Evolutionary conservation across 1,284 basidiomycete species (phyloP).

Genomic region (Trametes versicolor): DNA sequence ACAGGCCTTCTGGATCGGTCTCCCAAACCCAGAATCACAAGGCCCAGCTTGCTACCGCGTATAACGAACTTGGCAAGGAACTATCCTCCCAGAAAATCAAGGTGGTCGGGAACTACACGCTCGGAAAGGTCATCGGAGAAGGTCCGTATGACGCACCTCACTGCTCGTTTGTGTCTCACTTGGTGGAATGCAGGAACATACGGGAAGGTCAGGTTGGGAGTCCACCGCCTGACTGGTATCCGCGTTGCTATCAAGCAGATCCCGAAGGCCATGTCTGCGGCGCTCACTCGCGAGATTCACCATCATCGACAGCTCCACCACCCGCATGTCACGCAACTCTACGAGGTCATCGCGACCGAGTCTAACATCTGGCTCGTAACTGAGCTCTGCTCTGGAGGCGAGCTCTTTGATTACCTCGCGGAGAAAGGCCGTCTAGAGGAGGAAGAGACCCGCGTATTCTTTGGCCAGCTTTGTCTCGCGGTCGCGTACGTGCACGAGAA

Average conservation of each 20-base stretch:
- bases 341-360: slow-evolving; percentile 98
- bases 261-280: slow-evolving; percentile 89
- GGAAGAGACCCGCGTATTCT: slow-evolving; percentile 85
- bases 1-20: slow-evolving; percentile 72
- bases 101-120: slow-evolving; percentile 95
- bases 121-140: slow-evolving; percentile 96
- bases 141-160: slow-evolving; percentile 61
- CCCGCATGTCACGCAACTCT: slow-evolving; percentile 94
- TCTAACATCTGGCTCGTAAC: slow-evolving; percentile 96
- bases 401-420: slow-evolving; percentile 96
- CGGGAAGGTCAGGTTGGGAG: slow-evolving; percentile 93
- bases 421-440: slow-evolving; percentile 92
- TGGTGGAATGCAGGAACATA: slow-evolving; percentile 72
- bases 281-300: slow-evolving; percentile 96
- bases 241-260: slow-evolving; percentile 98
- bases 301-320: slow-evolving; percentile 98
- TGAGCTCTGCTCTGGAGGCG: slow-evolving; percentile 96
- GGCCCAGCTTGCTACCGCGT: slow-evolving; percentile 92
- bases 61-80: slow-evolving; percentile 97
- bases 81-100: slow-evolving; percentile 89
- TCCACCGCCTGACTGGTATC: slow-evolving; percentile 88
- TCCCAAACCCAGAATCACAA: slow-evolving; percentile 74
- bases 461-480: slow-evolving; percentile 96
- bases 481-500: slow-evolving; percentile 91
- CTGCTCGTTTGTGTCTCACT: slow-evolving; percentile 11